phyloP scores from a whole-genome alignment of 202 grass and related monocot genomes.

The Alloteropsis angusta region DNA sequence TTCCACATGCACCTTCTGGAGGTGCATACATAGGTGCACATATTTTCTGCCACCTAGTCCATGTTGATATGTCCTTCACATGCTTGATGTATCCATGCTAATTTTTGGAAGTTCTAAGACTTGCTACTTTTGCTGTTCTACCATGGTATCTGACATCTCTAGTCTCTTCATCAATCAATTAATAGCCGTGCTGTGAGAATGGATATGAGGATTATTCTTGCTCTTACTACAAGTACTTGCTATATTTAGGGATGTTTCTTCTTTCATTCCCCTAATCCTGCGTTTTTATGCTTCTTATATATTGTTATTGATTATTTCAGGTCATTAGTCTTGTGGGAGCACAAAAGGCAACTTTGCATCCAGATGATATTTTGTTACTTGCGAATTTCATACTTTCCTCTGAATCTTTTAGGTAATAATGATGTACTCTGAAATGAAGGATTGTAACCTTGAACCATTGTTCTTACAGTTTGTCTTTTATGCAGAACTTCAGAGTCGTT shows the following conservation, averaged over 20 bases:
- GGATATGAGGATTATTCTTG: constrained; percentile 1
- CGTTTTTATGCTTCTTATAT: background rate
- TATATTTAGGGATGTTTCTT: background rate
- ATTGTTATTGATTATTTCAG: constrained; percentile 31
- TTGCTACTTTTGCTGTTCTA: background rate
- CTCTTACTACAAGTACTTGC: background rate
- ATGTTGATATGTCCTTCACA: constrained; percentile 2
- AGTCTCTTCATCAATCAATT: background rate
- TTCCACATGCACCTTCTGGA: background rate
- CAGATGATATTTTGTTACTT: constrained; percentile 93
- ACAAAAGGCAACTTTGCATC: constrained; percentile 87
- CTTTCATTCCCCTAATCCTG: background rate
- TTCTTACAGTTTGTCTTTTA: constrained; percentile 28
- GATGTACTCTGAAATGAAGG: constrained; percentile 7
- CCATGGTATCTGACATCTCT: background rate
- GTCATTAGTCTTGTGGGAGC: constrained; percentile 95
- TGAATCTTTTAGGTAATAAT: constrained; percentile 89
- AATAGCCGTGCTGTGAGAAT: background rate
- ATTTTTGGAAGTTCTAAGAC: background rate
- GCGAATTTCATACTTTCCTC: constrained; percentile 87
- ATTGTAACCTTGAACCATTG: background rate
- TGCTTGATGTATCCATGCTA: background rate
- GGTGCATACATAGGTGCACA: background rate
- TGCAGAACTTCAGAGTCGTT: constrained; percentile 94
- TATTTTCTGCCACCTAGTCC: background rate